Percentiles rank a stretch among this genome's conserved stretches.
Conservation (phyloP, 2,329 filamentous ascomycete genomes). For the Penicillium glabrum region DNA sequence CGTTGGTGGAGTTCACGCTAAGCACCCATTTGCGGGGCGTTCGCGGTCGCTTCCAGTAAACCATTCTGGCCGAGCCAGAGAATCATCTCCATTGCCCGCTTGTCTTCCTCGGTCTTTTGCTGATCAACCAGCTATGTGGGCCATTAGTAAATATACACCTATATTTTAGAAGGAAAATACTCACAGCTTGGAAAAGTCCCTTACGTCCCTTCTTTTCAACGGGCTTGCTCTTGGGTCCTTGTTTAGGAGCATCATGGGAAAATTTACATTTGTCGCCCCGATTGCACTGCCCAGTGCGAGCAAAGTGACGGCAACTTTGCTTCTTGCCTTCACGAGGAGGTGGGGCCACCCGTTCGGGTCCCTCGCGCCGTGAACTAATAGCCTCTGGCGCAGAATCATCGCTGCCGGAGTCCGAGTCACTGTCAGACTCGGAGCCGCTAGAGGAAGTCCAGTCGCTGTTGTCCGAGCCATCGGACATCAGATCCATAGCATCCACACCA, state of each 20-base stretch:
- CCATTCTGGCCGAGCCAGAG: conserved; percentile 43
- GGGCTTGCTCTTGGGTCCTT: conserved; percentile 10
- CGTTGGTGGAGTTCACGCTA: neutral
- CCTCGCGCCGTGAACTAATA: conserved; percentile 39
- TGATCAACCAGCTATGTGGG: conserved; percentile 39
- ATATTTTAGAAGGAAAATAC: conserved; percentile 16
- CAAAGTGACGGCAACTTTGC: conserved; percentile 41
- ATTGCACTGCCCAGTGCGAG: conserved; percentile 42
- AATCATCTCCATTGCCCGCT: conserved; percentile 44
- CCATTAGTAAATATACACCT: conserved; percentile 6
- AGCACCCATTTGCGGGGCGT: neutral
- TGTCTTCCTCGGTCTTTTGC: conserved; percentile 44
- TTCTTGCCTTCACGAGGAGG: conserved; percentile 37
- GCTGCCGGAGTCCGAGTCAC: conserved; percentile 25
- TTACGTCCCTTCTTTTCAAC: conserved; percentile 35
- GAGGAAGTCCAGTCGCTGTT: conserved; percentile 42
- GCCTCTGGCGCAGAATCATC: conserved; percentile 43
- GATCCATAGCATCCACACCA: conserved; percentile 11
- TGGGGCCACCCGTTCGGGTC: conserved; percentile 41
- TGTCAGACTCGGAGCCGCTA: conserved; percentile 30
- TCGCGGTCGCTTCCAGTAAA: conserved; percentile 25
- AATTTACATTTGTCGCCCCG: conserved; percentile 45
- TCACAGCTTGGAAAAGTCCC: conserved; percentile 45
- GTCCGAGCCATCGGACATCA: conserved; percentile 20
- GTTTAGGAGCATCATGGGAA: conserved; percentile 39